Evolutionary conservation across 208 protist genomes (phyloP).

Genomic region (Leishmania arabica): DNA sequence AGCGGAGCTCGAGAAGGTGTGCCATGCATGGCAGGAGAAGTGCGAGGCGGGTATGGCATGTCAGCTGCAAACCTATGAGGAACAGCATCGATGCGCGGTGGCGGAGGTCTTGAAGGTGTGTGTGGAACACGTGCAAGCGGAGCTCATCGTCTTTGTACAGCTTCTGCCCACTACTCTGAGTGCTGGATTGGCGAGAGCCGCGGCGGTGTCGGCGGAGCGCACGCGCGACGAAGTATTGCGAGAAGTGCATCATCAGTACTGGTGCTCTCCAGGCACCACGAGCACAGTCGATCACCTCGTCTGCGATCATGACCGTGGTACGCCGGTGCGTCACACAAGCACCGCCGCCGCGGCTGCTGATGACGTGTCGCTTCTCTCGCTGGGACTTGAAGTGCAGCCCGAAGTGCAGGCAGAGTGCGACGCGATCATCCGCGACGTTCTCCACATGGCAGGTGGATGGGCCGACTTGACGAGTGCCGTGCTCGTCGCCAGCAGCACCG

Average conservation of each 20-base stretch:
- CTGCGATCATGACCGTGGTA: neutral
- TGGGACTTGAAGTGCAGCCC: slow-evolving; percentile 5
- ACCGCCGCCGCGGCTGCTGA: neutral
- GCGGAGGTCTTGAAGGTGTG: slow-evolving; percentile 7
- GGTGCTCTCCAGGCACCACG: neutral
- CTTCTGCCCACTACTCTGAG: slow-evolving; percentile 11
- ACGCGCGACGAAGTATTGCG: slow-evolving; percentile 9
- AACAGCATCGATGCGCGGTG: slow-evolving; percentile 12
- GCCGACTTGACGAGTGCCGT: slow-evolving; percentile 25
- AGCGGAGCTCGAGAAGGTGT: slow-evolving; percentile 9
- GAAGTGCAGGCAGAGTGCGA: slow-evolving; percentile 56
- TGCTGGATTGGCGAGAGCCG: neutral
- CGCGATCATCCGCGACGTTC: slow-evolving; percentile 43
- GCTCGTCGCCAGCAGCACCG: neutral
- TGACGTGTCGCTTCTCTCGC: neutral
- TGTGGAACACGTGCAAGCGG: slow-evolving; percentile 6
- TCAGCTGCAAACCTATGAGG: neutral
- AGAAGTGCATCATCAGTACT: slow-evolving; percentile 2
- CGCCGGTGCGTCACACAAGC: neutral
- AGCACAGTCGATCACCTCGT: neutral
- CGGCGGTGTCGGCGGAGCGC: slow-evolving; percentile 8
- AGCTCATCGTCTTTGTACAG: slow-evolving; percentile 16
- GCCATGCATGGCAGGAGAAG: neutral
- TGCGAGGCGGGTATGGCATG: neutral
- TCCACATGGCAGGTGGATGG: slow-evolving; percentile 58